A percentile compares a stretch with the other conserved stretches of the same genome.
Evolutionary conservation across 129 eudicot genomes (phyloP).

Genomic region (Heracleum sosnowskyi): DNA sequence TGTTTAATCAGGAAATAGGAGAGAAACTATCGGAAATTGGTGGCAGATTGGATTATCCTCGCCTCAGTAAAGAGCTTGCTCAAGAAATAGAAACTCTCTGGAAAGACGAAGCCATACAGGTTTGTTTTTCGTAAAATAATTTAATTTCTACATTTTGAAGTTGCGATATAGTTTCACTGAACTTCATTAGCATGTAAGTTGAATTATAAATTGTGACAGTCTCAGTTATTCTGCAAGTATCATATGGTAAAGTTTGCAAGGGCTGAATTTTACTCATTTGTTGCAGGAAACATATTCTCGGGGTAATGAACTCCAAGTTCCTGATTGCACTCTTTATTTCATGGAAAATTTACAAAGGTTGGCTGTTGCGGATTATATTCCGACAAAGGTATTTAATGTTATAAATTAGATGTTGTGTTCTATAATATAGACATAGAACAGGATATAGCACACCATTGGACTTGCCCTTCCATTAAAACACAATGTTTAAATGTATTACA

Average conservation of each 20-base stretch:
- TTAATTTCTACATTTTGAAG: neutral
- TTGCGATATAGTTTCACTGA: neutral
- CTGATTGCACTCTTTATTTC: slow-evolving; percentile 86
- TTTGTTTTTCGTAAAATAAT: slow-evolving; percentile 3
- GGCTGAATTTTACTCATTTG: slow-evolving; percentile 15
- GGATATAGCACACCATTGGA: no score
- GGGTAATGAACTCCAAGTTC: slow-evolving; percentile 95
- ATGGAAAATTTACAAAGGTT: slow-evolving; percentile 86
- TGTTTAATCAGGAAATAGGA: slow-evolving; percentile 63
- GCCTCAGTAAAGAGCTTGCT: slow-evolving; percentile 66
- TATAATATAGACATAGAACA: no score
- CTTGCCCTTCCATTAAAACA: neutral
- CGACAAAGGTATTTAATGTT: slow-evolving; percentile 64
- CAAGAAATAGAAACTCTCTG: slow-evolving; percentile 68
- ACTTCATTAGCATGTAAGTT: neutral
- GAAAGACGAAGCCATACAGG: slow-evolving; percentile 95
- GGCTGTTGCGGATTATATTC: slow-evolving; percentile 67
- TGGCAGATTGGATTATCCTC: slow-evolving; percentile 75
- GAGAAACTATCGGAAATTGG: slow-evolving; percentile 92
- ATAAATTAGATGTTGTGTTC: neutral
- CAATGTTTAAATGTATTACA: neutral
- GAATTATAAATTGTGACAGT: neutral
- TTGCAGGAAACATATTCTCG: slow-evolving; percentile 78
- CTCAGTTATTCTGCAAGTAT: neutral
- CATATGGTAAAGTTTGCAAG: neutral